Percentiles rank a stretch among this genome's conserved stretches.
Conservation (phyloP, 257 asterid species). For the Forsythia viridissima region DNA sequence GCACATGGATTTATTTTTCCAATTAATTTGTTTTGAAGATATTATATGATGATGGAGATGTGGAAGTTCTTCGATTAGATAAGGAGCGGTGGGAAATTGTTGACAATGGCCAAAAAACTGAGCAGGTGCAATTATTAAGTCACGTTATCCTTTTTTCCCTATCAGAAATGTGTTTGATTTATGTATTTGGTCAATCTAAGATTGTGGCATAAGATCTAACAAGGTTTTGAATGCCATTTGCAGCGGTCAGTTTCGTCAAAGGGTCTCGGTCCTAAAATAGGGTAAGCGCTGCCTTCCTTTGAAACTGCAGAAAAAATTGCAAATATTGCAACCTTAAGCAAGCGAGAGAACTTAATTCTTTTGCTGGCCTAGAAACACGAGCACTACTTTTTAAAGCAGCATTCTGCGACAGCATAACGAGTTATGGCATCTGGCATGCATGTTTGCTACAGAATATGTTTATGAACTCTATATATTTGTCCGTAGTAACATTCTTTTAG, state of each 20-base stretch:
- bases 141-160: slow-evolving; percentile 9
- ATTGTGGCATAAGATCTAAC: slow-evolving; percentile 29
- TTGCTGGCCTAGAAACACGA: neutral
- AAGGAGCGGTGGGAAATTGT: slow-evolving; percentile 56
- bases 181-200: neutral
- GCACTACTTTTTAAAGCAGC: neutral
- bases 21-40: slow-evolving; percentile 37
- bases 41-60: slow-evolving; percentile 54
- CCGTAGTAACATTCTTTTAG: neutral
- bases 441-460: neutral
- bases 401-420: neutral
- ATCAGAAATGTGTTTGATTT: slow-evolving; percentile 1
- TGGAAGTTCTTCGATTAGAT: slow-evolving; percentile 56
- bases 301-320: neutral
- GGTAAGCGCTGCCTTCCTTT: slow-evolving; percentile 52
- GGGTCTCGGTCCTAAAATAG: slow-evolving; percentile 47
- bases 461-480: neutral
- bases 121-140: slow-evolving; percentile 38
- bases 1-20: slow-evolving; percentile 1
- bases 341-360: neutral
- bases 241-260: slow-evolving; percentile 67
- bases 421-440: neutral
- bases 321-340: neutral
- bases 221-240: slow-evolving; percentile 32
- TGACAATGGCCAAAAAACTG: slow-evolving; percentile 33